phyloP scores from a whole-genome alignment of 73 alveolate genomes.

The Urostyla sp. region DNA sequence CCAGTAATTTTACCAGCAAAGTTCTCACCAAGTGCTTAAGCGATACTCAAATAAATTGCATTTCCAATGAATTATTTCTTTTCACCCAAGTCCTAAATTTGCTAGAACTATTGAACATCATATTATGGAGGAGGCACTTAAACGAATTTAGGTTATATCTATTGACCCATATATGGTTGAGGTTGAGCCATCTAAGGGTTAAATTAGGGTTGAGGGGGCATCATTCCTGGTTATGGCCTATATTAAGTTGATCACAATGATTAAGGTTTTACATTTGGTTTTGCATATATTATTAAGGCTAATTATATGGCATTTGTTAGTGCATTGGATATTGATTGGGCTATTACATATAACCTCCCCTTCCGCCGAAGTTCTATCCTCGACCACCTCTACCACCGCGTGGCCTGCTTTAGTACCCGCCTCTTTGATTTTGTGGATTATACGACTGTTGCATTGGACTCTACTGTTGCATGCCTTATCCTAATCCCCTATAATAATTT shows the following conservation, averaged over 20 bases:
- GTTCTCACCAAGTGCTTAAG: constrained; percentile 1
- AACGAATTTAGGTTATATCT: not conserved
- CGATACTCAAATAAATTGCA: constrained; percentile 18
- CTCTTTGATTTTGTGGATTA: constrained; percentile 21
- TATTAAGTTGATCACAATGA: not conserved
- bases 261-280: not conserved
- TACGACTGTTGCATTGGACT: too few relatives aligned
- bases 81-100: not conserved
- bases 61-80: constrained; percentile 44
- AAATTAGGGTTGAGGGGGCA: too few relatives aligned
- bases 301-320: not conserved
- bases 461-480: not conserved
- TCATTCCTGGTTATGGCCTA: constrained; percentile 17
- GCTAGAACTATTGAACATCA: not conserved
- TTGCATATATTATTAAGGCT: constrained; percentile 3
- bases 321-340: constrained; percentile 1
- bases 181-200: too few relatives aligned
- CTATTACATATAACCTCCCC: constrained; percentile 42
- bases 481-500: too few relatives aligned
- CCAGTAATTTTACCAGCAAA: constrained; percentile 53
- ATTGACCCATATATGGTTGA: constrained; percentile 1
- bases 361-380: constrained; percentile 40
- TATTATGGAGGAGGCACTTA: constrained; percentile 9
- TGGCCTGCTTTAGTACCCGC: constrained; percentile 26
- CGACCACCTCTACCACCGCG: constrained; percentile 26